Base-by-base conservation (phyloP, 2,329 filamentous ascomycete genomes). In the Ophiobolus disseminans region DNA sequence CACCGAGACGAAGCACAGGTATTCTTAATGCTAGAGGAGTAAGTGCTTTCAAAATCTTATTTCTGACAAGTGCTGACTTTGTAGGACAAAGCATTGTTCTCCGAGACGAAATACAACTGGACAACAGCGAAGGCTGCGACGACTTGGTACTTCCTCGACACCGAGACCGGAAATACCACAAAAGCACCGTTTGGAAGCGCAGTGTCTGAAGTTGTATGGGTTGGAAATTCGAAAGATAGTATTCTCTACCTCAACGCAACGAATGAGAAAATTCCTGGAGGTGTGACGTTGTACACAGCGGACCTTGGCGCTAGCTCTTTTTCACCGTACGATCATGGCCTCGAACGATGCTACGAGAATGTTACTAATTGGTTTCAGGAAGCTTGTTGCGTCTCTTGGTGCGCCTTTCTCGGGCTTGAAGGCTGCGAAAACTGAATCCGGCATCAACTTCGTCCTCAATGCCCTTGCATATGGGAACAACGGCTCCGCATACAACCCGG, bases 401-500 rank as follows among this genome's bases (percentile, higher is more conserved):
- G 80, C 73, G 2, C 75, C 78, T 14, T 77, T 74, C n/a, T 68
- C 75, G 2, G 78, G 82, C 36, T 67, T 85, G 34, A 80, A 82
- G 47, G 66, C 78, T 17, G 66, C 62, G 9, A 63, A 67, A 40
- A 65, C 78, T 3, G 63, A 68, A 14, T 67, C 70, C 10, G 72
- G 69, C n/a, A 75, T 74, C 53, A 76, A 74, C 26, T 78, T 82
- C 51, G 73, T 82, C 5, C 66, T 80, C 3, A 78, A 79, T 11
- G 86, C 84, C 13, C 75, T 86, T 48, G 85, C 88, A 0, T 87
- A 85, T 8, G 81, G 60, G 45, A 61, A 85, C 4, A 81, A 86
- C 32, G 92, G 90, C 5, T 78, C 83, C 2, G 81, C 93, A 23
- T 87, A 87, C 74, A 89, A 88, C 68, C 77, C 83, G 6, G 79